These are phyloP conservation scores for Arachis stenosperma DNA, from an alignment of 306 rosid genomes.

Conservation along the genomic window DNA sequence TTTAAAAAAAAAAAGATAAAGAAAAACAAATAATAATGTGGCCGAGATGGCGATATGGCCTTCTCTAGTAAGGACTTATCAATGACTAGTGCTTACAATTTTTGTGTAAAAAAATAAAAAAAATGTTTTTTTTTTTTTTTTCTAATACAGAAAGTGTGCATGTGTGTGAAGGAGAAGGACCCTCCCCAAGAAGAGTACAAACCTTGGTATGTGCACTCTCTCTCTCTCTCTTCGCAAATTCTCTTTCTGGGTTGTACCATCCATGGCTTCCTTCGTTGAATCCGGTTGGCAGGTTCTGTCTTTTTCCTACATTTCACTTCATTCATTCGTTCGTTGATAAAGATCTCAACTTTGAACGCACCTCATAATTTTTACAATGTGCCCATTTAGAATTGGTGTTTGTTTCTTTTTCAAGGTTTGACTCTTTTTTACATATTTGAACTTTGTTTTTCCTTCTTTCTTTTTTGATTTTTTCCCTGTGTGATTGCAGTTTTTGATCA, in stretches of 20 bases:
- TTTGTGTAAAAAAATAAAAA: not conserved
- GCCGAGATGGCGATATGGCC: not conserved
- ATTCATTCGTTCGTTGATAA: not conserved
- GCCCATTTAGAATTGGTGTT: not conserved
- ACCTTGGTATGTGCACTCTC: not conserved
- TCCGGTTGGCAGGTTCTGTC: conserved; percentile 74
- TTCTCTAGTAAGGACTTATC: not conserved
- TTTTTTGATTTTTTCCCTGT: no score
- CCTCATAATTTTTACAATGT: not conserved
- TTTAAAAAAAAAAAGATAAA: no score
- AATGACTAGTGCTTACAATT: not conserved
- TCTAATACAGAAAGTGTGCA: not conserved
- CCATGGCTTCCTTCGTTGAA: conserved; percentile 63
- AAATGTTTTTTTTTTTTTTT: not conserved
- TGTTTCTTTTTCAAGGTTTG: conserved; percentile 10
- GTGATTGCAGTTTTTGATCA: conserved; percentile 71
- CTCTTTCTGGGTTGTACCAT: not conserved
- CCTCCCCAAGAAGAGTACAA: not conserved
- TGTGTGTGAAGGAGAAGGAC: not conserved
- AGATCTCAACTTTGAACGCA: not conserved
- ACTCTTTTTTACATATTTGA: not conserved
- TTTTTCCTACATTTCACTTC: not conserved
- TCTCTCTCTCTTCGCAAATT: not conserved
- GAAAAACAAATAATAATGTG: not conserved
- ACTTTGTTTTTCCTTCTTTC: not conserved